Conservation (phyloP, 78 protist species). For the Neovahlkampfia damariscottae region DNA sequence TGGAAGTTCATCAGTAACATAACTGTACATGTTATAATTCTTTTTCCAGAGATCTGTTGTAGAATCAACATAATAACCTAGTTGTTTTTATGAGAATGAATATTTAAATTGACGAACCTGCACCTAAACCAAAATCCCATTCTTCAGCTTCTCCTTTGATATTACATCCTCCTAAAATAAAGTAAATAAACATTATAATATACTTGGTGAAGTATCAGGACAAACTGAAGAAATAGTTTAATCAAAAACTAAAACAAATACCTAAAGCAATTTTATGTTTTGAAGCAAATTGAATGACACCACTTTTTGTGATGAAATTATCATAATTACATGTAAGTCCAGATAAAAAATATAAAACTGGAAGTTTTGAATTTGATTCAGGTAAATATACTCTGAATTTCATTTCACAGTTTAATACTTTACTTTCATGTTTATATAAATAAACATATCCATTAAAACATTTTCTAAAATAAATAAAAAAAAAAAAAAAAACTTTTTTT, state of each 20-base stretch:
- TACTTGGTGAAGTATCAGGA: conserved; percentile 84
- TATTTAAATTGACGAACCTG: too few species aligned
- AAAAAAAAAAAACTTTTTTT: too few species aligned
- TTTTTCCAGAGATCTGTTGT: conserved; percentile 46
- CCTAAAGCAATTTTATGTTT: conserved; percentile 34
- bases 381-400: neutral
- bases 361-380: neutral
- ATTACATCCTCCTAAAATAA: conserved; percentile 42
- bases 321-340: conserved; percentile 80
- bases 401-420: neutral
- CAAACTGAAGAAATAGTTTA: too few species aligned
- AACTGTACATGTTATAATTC: conserved; percentile 68
- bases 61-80: conserved; percentile 77
- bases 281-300: conserved; percentile 46
- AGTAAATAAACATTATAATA: too few species aligned
- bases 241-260: too few species aligned
- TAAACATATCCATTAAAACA: neutral
- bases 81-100: too few species aligned
- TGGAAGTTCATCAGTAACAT: conserved; percentile 67
- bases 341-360: conserved; percentile 30
- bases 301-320: conserved; percentile 64
- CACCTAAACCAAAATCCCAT: conserved; percentile 65
- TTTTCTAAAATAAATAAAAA: too few species aligned
- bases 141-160: conserved; percentile 33
- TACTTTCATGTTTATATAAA: neutral